Conservation (phyloP, 495 filamentous ascomycete species). For the Penicillium pancosmium region DNA sequence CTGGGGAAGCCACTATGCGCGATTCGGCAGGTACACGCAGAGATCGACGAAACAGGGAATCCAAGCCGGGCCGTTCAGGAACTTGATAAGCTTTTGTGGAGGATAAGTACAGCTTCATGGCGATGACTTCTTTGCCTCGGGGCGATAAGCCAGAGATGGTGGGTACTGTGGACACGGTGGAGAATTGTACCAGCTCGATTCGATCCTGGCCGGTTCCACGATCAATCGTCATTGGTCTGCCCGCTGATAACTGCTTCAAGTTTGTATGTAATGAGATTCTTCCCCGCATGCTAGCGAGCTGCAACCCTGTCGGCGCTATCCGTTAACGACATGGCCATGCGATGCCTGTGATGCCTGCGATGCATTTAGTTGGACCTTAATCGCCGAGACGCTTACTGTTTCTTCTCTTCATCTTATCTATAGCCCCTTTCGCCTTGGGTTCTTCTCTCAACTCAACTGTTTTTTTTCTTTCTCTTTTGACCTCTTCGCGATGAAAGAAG, state of each 20-base stretch:
- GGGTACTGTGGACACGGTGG: background rate
- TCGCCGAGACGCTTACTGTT: background rate
- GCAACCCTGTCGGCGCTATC: slow-evolving; percentile 22
- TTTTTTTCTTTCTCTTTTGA: background rate
- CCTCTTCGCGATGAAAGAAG: slow-evolving; percentile 21
- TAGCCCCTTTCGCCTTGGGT: background rate
- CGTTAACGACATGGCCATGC: slow-evolving; percentile 19
- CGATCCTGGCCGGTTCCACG: background rate
- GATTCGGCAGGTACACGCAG: slow-evolving; percentile 29
- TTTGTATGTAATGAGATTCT: slow-evolving; percentile 14
- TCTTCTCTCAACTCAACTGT: too few relatives aligned
- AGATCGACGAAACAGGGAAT: slow-evolving; percentile 20
- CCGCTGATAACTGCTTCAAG: slow-evolving; percentile 16
- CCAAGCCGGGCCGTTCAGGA: slow-evolving; percentile 16
- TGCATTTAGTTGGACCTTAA: slow-evolving; percentile 1
- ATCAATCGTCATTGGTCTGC: background rate
- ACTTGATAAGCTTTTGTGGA: slow-evolving; percentile 15
- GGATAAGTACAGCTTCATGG: slow-evolving; percentile 4
- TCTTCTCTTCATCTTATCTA: background rate
- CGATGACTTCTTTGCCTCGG: background rate
- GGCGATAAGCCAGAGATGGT: slow-evolving; percentile 5
- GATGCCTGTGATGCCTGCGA: background rate
- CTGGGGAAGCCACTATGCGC: slow-evolving; percentile 5
- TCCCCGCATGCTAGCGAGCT: slow-evolving; percentile 19
- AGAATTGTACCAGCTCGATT: background rate